phyloP scores from a whole-genome alignment of 257 asterid genomes.

The Echium plantagineum region DNA sequence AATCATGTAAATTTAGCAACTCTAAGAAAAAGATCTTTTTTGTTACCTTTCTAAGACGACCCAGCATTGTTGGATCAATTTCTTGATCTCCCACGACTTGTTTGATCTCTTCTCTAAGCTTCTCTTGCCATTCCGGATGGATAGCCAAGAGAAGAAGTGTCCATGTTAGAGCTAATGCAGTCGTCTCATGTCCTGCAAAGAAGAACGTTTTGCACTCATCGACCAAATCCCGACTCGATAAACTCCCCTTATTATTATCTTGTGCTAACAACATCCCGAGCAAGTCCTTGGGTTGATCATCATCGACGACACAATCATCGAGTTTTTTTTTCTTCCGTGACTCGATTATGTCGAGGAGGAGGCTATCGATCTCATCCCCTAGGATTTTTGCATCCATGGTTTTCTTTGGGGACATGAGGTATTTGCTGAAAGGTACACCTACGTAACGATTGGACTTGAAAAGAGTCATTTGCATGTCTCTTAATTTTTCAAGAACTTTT shows the following conservation, averaged over 20 bases:
- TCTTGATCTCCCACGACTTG: constrained; percentile 42
- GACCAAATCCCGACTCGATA: constrained; percentile 53
- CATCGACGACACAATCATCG: neutral
- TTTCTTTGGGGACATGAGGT: constrained; percentile 35
- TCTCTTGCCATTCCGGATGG: constrained; percentile 62
- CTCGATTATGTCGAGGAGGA: constrained; percentile 33
- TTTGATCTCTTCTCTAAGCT: constrained; percentile 56
- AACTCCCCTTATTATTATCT: constrained; percentile 23
- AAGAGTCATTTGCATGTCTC: constrained; percentile 60
- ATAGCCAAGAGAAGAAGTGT: constrained; percentile 52
- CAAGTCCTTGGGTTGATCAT: constrained; percentile 30
- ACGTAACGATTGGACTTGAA: constrained; percentile 66
- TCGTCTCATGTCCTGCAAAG: constrained; percentile 89
- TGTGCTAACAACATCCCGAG: constrained; percentile 47
- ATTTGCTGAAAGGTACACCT: constrained; percentile 68
- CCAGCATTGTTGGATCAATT: constrained; percentile 45
- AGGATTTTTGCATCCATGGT: constrained; percentile 38
- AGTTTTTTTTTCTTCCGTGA: constrained; percentile 16
- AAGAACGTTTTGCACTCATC: constrained; percentile 93
- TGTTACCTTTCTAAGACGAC: constrained; percentile 63
- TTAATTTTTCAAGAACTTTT: constrained; percentile 48
- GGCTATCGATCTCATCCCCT: constrained; percentile 56
- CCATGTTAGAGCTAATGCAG: constrained; percentile 78
- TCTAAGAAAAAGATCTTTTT: no score
- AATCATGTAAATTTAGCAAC: no score